Evolutionary conservation across 495 filamentous ascomycete species (phyloP).

Genomic region (Cercophora newfieldiana): DNA sequence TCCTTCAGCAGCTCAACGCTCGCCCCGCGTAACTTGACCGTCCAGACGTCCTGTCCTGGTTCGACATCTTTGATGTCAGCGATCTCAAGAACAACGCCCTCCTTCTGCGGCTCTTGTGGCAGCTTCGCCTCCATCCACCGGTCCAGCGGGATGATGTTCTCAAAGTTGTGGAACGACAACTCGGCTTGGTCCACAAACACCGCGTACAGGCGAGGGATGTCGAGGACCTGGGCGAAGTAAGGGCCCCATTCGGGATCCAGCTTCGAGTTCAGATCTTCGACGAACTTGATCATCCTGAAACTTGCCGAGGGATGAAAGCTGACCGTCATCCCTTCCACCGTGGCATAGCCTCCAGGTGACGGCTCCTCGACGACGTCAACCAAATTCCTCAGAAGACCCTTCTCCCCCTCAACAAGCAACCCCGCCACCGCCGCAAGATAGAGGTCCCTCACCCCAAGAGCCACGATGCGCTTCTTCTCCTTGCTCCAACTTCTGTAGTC

Average conservation of each 20-base stretch:
- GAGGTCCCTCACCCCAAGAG: constrained; percentile 4
- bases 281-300: constrained; percentile 10
- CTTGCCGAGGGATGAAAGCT: background rate
- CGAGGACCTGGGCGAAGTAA: constrained; percentile 10
- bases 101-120: background rate
- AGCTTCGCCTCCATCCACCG: background rate
- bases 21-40: background rate
- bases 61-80: background rate
- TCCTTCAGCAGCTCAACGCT: background rate
- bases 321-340: constrained; percentile 1
- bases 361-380: constrained; percentile 1
- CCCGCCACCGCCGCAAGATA: constrained; percentile 2
- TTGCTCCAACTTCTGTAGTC: background rate
- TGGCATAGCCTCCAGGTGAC: background rate
- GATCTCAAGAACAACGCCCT: background rate
- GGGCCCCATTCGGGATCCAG: background rate
- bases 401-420: background rate
- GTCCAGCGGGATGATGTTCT: constrained; percentile 10
- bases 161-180: constrained; percentile 13
- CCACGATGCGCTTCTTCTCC: constrained; percentile 5
- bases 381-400: background rate
- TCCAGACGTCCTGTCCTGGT: background rate
- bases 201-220: background rate
- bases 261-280: constrained; percentile 3
- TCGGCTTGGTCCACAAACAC: constrained; percentile 9